Conservation (phyloP, 495 filamentous ascomycete species). For the Lasiosphaeriaceae sp. region DNA sequence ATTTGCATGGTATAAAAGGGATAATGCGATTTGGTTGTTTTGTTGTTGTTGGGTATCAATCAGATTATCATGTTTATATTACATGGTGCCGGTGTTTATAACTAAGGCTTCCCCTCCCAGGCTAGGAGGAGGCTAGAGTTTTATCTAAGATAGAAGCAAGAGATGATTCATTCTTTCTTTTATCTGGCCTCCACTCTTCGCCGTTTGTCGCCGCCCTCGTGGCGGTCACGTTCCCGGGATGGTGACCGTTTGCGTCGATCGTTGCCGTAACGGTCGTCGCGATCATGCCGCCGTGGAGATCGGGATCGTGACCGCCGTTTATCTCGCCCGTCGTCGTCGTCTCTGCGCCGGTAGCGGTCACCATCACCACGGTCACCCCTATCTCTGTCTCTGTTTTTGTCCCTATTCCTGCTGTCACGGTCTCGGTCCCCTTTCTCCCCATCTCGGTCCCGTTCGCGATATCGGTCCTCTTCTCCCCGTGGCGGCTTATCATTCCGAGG, state of each 20-base stretch:
- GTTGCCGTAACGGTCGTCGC: slow-evolving; percentile 41
- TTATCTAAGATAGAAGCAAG: too few species aligned
- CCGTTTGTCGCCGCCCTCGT: slow-evolving; percentile 60
- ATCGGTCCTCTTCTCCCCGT: slow-evolving; percentile 3
- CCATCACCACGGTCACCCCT: not conserved
- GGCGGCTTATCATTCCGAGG: slow-evolving; percentile 25
- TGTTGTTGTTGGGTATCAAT: not conserved
- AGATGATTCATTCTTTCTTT: not conserved
- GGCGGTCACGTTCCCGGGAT: slow-evolving; percentile 56
- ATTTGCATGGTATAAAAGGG: not conserved
- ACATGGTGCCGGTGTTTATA: not conserved
- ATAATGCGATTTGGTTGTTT: not conserved
- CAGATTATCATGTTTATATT: not conserved
- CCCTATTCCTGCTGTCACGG: slow-evolving; percentile 19
- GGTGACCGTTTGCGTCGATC: slow-evolving; percentile 60
- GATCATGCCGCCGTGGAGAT: slow-evolving; percentile 14
- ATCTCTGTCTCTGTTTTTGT: slow-evolving; percentile 16
- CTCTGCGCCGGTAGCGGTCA: slow-evolving; percentile 10
- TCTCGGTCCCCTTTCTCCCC: slow-evolving; percentile 28
- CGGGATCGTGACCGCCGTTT: slow-evolving; percentile 21
- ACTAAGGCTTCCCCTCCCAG: too few species aligned
- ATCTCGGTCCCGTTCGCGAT: slow-evolving; percentile 26
- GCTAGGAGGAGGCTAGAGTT: too few species aligned
- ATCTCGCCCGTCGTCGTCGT: slow-evolving; percentile 23
- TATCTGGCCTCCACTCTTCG: slow-evolving; percentile 52